Base-by-base conservation (phyloP, 1,284 basidiomycete genomes). In the Wallemia mellicola region DNA sequence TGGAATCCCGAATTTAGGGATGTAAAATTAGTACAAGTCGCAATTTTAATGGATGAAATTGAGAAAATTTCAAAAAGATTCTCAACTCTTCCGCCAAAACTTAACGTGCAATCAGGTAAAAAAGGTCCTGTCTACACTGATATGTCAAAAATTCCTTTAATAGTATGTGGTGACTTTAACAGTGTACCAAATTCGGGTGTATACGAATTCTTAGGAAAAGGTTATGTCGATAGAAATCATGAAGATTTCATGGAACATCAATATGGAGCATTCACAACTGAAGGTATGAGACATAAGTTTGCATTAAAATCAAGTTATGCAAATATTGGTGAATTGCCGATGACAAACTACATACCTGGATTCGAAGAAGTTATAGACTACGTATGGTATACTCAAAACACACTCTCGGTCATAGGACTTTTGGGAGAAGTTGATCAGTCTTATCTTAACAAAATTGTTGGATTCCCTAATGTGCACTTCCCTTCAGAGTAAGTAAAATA, bases 391-490 rank as follows among this genome's bases (percentile, higher is more conserved):
- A 80, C 83, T 62, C 76, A 79, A 14, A 75, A 78, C 61, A 85
- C 81, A 64, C 68, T 98, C 60, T 77, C 77, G n/a, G 81, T 88
- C 24, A 88, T 83, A 61, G 82, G 82, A 22, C 79, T 95, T 38
- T 74, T 98, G 57, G 86, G 87, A 22, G 86, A 86, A 68, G 81
- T 96, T 60, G 91, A 96, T 69, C 76, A 75, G 66, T 70, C 70
- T 27, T 99, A 99, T 73, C 71, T 96, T 66, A 79, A 82, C 66
- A 89, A 87, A 72, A 80, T 81, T 11, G 91, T 96, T 59, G 94
- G 94, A 27, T 98, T 98, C 76, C 92, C 92, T 48, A 94, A 95
- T 69, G 81, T 82, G 5, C 87, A 95, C 69, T 94, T 91, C 76
- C 88, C 91, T 33, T 89, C 84, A 63, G 86, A 91, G 86, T 91